Base-by-base conservation (phyloP, 176 grass and related monocot species). In the Bolboschoenus planiculmis region DNA sequence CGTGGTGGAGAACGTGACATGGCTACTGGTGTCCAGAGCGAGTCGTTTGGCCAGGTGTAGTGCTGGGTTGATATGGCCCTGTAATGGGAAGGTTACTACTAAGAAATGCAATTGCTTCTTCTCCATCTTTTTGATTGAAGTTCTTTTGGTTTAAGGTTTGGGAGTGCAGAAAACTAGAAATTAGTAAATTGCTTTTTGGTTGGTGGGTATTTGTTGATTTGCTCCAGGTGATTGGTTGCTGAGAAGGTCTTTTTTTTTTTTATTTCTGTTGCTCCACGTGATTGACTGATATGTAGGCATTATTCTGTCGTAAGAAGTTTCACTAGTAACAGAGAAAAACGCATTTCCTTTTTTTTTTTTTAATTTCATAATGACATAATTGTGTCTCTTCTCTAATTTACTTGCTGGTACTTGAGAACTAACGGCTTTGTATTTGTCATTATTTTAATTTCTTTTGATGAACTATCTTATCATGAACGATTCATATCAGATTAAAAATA, bases 11-110 rank as follows among this genome's bases (percentile, higher is more conserved):
- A 24, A 43, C 7, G 60, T 7, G 9, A 65, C 56, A 35, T 39
- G 42, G 3, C 47, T 62, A 67, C 79, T 84, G 35, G 88, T 86
- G 2, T 51, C 24, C 1, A 59, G 59, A 30, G 80, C 70, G 0
- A 79, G 81, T 9, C 62, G 71, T 33, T 81, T 86, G 50, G 91
- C 89, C 37, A 91, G 89, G 78, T 90, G 77, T 56, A 93, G 87
- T 15, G 89, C 89, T 35, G 94, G 91, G 61, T 90, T 88, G 87
- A 97, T 88, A 84, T 93, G 91, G 70, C 94, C 91, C 79, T 97
- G 91, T 35, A 90, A 44, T 20, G 89, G 91, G 78, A 40, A 91
- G 48, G 91, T 91, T 37, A 84, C 83, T 82, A 91, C 78, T 16
- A 93, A 80, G 73, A 97, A 93, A 85, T 97, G 94, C 39, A 73